Evolutionary conservation across 1,139 yeast species (phyloP).

Genomic region (Candida sp.): DNA sequence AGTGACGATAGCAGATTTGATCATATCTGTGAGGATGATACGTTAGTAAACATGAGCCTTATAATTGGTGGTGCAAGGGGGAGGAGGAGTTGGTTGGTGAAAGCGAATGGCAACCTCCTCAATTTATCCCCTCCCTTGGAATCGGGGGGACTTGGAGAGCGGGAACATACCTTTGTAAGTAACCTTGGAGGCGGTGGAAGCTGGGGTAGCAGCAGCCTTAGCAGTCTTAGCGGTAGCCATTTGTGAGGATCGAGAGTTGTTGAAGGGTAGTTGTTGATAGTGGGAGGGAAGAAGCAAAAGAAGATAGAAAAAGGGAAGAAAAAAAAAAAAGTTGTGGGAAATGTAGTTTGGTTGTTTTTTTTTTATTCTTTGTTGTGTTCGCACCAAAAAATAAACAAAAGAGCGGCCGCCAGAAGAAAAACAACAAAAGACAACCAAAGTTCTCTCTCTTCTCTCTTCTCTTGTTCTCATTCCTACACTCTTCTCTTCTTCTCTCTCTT

Average conservation of each 20-base stretch:
- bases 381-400: slow-evolving; percentile 4
- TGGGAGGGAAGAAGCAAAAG: background rate
- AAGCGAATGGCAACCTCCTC: too few species aligned
- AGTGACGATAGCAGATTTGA: slow-evolving; percentile 71
- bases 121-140: too few species aligned
- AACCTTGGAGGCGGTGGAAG: slow-evolving; percentile 39
- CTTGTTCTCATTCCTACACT: slow-evolving; percentile 1
- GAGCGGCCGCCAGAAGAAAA: background rate
- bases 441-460: background rate
- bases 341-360: background rate
- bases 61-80: background rate
- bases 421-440: background rate
- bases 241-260: slow-evolving; percentile 6
- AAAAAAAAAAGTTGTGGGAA: slow-evolving; percentile 1
- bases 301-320: background rate
- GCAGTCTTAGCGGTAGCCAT: slow-evolving; percentile 30
- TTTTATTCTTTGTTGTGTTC: background rate
- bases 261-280: background rate
- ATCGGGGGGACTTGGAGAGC: background rate
- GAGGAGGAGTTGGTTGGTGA: too few species aligned
- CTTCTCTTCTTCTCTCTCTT: background rate
- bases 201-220: slow-evolving; percentile 24
- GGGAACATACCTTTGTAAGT: slow-evolving; percentile 55
- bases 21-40: slow-evolving; percentile 55
- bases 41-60: slow-evolving; percentile 18